phyloP scores from a whole-genome alignment of 2,329 filamentous ascomycete genomes.

The Xylariales sp. region DNA sequence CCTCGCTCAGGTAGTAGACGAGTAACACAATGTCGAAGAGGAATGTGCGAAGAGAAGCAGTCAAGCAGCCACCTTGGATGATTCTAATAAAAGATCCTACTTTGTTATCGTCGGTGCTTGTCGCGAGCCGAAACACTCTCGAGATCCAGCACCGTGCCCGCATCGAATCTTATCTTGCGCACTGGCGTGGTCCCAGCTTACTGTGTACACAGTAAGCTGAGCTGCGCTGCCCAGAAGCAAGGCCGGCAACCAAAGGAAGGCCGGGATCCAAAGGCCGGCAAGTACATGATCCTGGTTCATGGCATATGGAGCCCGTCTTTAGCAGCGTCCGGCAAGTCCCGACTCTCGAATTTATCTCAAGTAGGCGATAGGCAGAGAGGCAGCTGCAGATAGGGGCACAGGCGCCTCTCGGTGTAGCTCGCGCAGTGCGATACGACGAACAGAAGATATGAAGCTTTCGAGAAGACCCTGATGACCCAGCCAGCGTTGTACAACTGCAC shows the following conservation, averaged over 20 bases:
- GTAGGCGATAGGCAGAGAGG: no score
- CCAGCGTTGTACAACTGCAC: not conserved
- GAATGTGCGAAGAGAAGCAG: not conserved
- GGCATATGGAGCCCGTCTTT: no score
- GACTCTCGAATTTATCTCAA: no score
- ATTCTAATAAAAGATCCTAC: not conserved
- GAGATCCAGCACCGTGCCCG: not conserved
- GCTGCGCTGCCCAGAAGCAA: no score
- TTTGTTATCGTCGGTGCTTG: not conserved
- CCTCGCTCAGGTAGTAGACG: not conserved
- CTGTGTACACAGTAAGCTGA: not conserved
- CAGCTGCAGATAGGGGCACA: no score
- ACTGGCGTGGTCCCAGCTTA: not conserved
- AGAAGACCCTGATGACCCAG: not conserved
- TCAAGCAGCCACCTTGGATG: not conserved
- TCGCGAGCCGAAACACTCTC: constrained; percentile 6
- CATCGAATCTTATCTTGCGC: not conserved
- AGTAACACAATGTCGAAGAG: not conserved
- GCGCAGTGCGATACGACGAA: not conserved
- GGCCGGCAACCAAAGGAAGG: no score
- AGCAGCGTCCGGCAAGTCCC: no score
- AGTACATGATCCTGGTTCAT: no score
- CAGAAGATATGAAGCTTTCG: not conserved
- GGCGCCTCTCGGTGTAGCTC: no score
- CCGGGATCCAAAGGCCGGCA: no score